Evolutionary conservation across 768 basidiomycete genomes (phyloP).

Genomic region (Termitomyces sp.): DNA sequence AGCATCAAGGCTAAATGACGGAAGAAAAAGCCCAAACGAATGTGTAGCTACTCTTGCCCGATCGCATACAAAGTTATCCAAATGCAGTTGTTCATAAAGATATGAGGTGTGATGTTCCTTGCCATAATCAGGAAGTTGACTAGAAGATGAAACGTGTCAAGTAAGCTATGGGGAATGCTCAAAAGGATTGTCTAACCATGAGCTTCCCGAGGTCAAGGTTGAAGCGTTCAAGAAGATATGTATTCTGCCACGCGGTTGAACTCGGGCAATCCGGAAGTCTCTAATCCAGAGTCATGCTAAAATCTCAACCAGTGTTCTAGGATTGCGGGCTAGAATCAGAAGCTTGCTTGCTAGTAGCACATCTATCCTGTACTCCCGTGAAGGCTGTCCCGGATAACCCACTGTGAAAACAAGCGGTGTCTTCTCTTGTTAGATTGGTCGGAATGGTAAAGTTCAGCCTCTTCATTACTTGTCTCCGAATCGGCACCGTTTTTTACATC

Average conservation of each 20-base stretch:
- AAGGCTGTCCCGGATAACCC: constrained; percentile 30
- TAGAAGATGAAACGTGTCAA: background rate
- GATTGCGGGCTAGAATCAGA: constrained; percentile 3
- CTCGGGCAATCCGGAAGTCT: constrained; percentile 14
- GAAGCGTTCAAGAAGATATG: constrained; percentile 27
- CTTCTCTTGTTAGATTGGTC: constrained; percentile 23
- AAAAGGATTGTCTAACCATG: constrained; percentile 23
- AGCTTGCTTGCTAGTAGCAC: background rate
- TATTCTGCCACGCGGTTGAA: constrained; percentile 27
- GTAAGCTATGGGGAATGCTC: background rate
- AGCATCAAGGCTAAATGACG: background rate
- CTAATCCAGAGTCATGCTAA: constrained; percentile 23
- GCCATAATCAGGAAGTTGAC: constrained; percentile 29
- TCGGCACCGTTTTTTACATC: constrained; percentile 63
- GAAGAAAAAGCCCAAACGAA: constrained; percentile 24
- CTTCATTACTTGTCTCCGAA: constrained; percentile 20
- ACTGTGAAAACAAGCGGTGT: constrained; percentile 22
- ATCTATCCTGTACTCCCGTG: constrained; percentile 24
- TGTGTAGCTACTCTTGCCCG: constrained; percentile 48
- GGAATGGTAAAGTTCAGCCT: constrained; percentile 30
- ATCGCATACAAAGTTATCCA: constrained; percentile 51
- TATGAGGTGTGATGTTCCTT: constrained; percentile 24
- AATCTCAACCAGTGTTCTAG: constrained; percentile 25
- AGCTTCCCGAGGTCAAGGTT: constrained; percentile 30
- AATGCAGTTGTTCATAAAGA: constrained; percentile 17